phyloP scores from a whole-genome alignment of 306 rosid species.

The Prunus padus region DNA sequence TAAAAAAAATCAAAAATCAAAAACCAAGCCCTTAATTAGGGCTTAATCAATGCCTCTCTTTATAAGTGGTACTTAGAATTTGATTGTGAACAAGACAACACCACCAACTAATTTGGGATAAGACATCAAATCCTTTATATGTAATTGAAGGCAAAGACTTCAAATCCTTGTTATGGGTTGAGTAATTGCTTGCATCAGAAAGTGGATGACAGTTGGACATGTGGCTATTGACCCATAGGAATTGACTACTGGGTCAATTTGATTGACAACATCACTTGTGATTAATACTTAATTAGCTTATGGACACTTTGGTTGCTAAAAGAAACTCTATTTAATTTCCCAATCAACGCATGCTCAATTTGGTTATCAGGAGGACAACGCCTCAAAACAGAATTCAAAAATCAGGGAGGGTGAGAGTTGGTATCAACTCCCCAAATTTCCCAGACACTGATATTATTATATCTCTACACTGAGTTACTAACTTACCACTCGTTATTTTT shows the following conservation, averaged over 20 bases:
- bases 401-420: no score
- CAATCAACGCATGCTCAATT: not conserved
- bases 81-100: not conserved
- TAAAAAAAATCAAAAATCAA: no score
- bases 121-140: not conserved
- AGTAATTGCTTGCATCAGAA: slow-evolving; percentile 15
- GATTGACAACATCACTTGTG: slow-evolving; percentile 9
- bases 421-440: not conserved
- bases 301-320: not conserved
- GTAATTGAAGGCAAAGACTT: not conserved
- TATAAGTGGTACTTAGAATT: not conserved
- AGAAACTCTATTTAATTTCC: not conserved
- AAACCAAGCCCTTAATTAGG: not conserved
- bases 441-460: no score
- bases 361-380: not conserved
- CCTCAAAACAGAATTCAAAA: not conserved
- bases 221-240: slow-evolving; percentile 18
- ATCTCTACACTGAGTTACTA: no score
- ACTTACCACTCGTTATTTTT: no score
- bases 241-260: slow-evolving; percentile 17
- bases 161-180: slow-evolving; percentile 6
- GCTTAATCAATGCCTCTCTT: slow-evolving; percentile 4
- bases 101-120: not conserved
- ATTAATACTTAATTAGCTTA: slow-evolving; percentile 2
- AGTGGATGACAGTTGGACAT: slow-evolving; percentile 40